phyloP scores from a whole-genome alignment of 352 stramenopile genomes.

The Globisporangium canariense region DNA sequence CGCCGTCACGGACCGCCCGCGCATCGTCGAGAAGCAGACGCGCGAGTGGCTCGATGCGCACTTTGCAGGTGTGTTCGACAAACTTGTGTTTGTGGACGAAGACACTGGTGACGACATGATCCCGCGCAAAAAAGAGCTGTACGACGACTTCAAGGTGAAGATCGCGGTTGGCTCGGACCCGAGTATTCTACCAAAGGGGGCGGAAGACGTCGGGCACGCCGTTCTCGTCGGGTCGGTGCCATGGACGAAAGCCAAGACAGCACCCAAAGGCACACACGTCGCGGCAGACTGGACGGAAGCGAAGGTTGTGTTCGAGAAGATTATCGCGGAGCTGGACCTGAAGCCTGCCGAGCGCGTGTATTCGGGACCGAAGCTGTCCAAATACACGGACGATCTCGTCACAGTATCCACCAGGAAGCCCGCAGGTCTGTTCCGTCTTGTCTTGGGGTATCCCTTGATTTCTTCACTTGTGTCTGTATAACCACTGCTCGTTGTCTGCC shows the following conservation, averaged over 20 bases:
- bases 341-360: conserved; percentile 39
- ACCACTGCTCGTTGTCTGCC: not conserved
- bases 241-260: conserved; percentile 25
- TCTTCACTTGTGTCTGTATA: not conserved
- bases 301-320: conserved; percentile 32
- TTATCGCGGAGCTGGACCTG: conserved; percentile 45
- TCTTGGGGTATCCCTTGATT: not conserved
- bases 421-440: conserved; percentile 31
- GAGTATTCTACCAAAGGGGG: conserved; percentile 22
- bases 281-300: conserved; percentile 17
- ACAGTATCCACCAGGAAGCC: conserved; percentile 68
- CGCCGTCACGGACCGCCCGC: conserved; percentile 57
- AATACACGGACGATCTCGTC: conserved; percentile 72
- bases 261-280: not conserved
- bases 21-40: conserved; percentile 57
- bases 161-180: conserved; percentile 46
- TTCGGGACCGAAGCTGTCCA: conserved; percentile 50
- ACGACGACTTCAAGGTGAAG: conserved; percentile 61
- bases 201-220: conserved; percentile 25
- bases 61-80: conserved; percentile 68
- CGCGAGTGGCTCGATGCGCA: conserved; percentile 70
- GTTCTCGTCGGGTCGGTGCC: conserved; percentile 56
- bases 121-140: conserved; percentile 57
- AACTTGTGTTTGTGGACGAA: conserved; percentile 65
- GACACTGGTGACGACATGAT: conserved; percentile 32